Percentiles rank a stretch among this genome's conserved stretches.
Evolutionary conservation across 169 alveolate species (phyloP).

Genomic region (Plasmodium knowlesi): DNA sequence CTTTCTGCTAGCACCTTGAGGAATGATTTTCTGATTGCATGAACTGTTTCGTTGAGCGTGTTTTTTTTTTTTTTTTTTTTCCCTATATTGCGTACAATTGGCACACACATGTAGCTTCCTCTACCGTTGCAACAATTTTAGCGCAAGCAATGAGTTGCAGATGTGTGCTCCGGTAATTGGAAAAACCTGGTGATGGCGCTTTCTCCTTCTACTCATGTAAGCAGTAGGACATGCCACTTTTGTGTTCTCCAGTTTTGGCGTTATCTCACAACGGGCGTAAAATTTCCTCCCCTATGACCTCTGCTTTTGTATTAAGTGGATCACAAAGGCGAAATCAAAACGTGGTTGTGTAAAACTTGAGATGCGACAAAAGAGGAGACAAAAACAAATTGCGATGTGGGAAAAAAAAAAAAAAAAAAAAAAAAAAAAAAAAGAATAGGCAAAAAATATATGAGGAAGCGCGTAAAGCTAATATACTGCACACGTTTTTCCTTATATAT

Average conservation of each 20-base stretch:
- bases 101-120: background rate
- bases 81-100: background rate
- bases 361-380: background rate
- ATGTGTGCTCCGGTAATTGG: background rate
- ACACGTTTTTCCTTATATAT: background rate
- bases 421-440: too few relatives aligned
- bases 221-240: background rate
- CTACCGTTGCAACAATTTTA: background rate
- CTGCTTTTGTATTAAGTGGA: background rate
- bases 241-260: background rate
- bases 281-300: background rate
- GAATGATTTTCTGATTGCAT: background rate
- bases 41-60: background rate
- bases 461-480: background rate
- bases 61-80: background rate
- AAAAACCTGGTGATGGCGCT: background rate
- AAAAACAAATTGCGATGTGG: background rate
- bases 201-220: background rate
- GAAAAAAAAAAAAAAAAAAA: too few relatives aligned
- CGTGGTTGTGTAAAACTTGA: background rate
- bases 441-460: background rate
- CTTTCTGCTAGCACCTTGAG: background rate
- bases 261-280: background rate
- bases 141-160: background rate
- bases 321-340: background rate